Percentiles rank a stretch among this genome's conserved stretches.
Conservation (phyloP, 805 yeast species). For the Schizosaccharomyces japonicus region DNA sequence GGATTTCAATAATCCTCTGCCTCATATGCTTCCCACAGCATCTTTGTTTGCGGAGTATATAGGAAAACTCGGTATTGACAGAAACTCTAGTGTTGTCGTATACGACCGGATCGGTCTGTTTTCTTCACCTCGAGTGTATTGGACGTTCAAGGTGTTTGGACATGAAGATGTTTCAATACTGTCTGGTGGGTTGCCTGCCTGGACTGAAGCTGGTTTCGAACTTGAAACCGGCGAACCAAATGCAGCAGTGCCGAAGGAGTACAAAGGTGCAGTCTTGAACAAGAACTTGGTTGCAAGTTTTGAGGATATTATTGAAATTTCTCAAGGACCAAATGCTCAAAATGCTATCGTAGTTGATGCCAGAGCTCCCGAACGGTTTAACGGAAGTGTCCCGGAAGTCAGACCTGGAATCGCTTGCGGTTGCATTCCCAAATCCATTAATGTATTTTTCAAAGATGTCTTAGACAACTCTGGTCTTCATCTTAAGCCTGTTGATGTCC, state of each 20-base stretch:
- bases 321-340: neutral
- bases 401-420: slow-evolving; percentile 74
- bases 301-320: neutral
- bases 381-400: slow-evolving; percentile 50
- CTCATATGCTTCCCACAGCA: slow-evolving; percentile 70
- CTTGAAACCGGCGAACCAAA: neutral
- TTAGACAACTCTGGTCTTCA: slow-evolving; percentile 15
- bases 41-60: slow-evolving; percentile 28
- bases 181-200: neutral
- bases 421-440: slow-evolving; percentile 60
- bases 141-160: slow-evolving; percentile 53
- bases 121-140: slow-evolving; percentile 74
- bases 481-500: slow-evolving; percentile 25
- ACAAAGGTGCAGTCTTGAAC: neutral
- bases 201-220: neutral
- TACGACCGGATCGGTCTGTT: slow-evolving; percentile 73
- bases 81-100: slow-evolving; percentile 34
- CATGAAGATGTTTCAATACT: neutral
- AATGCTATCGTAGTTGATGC: slow-evolving; percentile 1
- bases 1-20: slow-evolving; percentile 37
- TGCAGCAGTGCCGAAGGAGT: neutral
- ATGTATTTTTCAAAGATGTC: slow-evolving; percentile 49
- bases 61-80: slow-evolving; percentile 30
- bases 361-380: neutral
- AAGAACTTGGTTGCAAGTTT: neutral